A percentile compares a stretch with the other conserved stretches of the same genome.
These are phyloP conservation scores for Ascoidea tarda DNA, from an alignment of 805 yeast genomes.

Conservation along the genomic window DNA sequence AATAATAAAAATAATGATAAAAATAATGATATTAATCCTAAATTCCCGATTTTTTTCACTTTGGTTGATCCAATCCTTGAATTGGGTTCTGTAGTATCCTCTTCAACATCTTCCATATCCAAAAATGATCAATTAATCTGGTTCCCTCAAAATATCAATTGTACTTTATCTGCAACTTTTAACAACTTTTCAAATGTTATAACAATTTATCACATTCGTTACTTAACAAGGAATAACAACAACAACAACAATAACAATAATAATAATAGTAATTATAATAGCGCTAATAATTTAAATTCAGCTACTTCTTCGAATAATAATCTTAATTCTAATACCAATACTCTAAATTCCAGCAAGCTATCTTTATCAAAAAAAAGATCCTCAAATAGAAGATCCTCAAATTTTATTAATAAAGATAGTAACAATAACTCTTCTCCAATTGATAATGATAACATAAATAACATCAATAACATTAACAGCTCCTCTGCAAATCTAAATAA, in stretches of 20 bases:
- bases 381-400: background rate
- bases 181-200: conserved; percentile 30
- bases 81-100: conserved; percentile 55
- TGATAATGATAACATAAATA: background rate
- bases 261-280: background rate
- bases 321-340: background rate
- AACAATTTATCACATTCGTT: conserved; percentile 42
- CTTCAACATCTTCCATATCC: conserved; percentile 53
- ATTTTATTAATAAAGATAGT: background rate
- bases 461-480: background rate
- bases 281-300: background rate
- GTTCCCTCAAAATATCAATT: conserved; percentile 31
- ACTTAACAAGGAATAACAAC: conserved; percentile 14
- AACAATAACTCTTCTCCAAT: background rate
- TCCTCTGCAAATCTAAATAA: background rate
- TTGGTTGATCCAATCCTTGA: conserved; percentile 65
- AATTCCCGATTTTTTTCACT: conserved; percentile 36
- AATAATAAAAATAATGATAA: conserved; percentile 1
- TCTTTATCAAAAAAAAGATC: background rate
- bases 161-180: conserved; percentile 41
- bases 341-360: background rate
- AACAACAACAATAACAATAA: conserved; percentile 4
- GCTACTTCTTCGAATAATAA: background rate
- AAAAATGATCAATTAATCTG: conserved; percentile 39
- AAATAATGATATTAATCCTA: conserved; percentile 7